Base-by-base conservation (phyloP, 1,284 basidiomycete genomes). In the Chiua sp. region DNA sequence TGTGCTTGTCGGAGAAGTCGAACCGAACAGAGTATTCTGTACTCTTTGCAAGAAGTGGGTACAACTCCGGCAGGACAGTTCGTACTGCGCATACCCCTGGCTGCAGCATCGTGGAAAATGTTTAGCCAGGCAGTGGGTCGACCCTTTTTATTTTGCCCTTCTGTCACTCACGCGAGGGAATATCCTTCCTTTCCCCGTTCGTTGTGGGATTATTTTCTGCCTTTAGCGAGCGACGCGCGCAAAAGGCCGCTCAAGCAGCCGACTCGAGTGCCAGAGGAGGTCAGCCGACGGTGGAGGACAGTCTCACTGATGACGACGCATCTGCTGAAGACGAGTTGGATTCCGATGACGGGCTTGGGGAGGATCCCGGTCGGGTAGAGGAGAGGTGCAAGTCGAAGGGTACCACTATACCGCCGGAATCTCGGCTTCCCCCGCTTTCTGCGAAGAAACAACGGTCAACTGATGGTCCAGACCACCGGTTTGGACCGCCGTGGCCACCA, bases 21-120 rank as follows among this genome's bases (percentile, higher is more conserved):
- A 92, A 67, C 84, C 89, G 0, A 90, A 88, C 68, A 79, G 88
- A 28, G 89, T 91, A 1, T 90, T 91, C 68, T 92, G 90, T 68
- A 79, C 80, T 7, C 73, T 91, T 3, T 92, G 90, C 69, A 79
- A 82, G 65, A 91, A 92, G 73, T 92, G 90, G 90, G 89, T 91
- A 1, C 89, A 90, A 70, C 78, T 91, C 32, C 74, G 90, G 51
- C 88, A 91, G 70, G 89, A 91, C 65, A 82, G 80, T 60, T 85
- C 84, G 50, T 91, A 86, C 70, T 91, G 90, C 63, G 87, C 88
- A 52, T 90, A 91, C 71, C 89, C 90, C 28, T 91, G 90, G 89
- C 69, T 85, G 57, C 88, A 90, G 72, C 89, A 91, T 70, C 81
- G 87, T n/a, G 82, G 79, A 47, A 91, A 90, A 72, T 91, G 90